Percentiles rank a stretch among this genome's conserved stretches.
Conservation (phyloP, 176 grass and related monocot species). For the Oryza meridionalis region DNA sequence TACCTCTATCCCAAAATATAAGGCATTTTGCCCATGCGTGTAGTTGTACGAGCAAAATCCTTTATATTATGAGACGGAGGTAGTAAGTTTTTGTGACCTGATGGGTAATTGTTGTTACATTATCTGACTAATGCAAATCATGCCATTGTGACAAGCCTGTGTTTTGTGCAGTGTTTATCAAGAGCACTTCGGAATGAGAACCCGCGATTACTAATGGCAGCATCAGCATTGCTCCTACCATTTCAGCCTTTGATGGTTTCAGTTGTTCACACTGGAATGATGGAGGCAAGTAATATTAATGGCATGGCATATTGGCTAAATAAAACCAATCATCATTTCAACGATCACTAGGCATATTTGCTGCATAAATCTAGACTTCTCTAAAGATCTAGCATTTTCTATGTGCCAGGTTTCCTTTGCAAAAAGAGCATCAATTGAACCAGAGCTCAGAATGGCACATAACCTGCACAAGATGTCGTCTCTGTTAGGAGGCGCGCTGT, state of each 20-base stretch:
- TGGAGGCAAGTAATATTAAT: slow-evolving; percentile 77
- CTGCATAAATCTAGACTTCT: too few relatives aligned
- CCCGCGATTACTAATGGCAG: slow-evolving; percentile 75
- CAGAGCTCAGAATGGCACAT: slow-evolving; percentile 81
- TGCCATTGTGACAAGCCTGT: neutral
- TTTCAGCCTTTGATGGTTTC: slow-evolving; percentile 97
- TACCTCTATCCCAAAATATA: too few relatives aligned
- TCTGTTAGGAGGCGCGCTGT: slow-evolving; percentile 78
- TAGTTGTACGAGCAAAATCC: too few relatives aligned
- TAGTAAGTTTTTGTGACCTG: neutral
- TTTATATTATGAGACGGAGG: too few relatives aligned
- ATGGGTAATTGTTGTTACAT: neutral
- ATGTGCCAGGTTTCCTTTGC: slow-evolving; percentile 73
- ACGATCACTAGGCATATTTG: neutral
- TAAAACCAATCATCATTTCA: neutral
- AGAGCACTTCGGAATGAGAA: slow-evolving; percentile 82
- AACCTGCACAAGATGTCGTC: slow-evolving; percentile 92
- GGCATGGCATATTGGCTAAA: neutral
- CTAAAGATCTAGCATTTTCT: neutral
- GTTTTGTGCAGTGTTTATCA: slow-evolving; percentile 69
- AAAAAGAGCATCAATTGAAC: slow-evolving; percentile 72
- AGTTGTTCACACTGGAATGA: slow-evolving; percentile 86
- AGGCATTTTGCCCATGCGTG: too few relatives aligned
- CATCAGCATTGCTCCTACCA: slow-evolving; percentile 78
- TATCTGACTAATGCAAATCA: neutral